Conservation (phyloP, 2,329 filamentous ascomycete species). For the Penicillium sp. region DNA sequence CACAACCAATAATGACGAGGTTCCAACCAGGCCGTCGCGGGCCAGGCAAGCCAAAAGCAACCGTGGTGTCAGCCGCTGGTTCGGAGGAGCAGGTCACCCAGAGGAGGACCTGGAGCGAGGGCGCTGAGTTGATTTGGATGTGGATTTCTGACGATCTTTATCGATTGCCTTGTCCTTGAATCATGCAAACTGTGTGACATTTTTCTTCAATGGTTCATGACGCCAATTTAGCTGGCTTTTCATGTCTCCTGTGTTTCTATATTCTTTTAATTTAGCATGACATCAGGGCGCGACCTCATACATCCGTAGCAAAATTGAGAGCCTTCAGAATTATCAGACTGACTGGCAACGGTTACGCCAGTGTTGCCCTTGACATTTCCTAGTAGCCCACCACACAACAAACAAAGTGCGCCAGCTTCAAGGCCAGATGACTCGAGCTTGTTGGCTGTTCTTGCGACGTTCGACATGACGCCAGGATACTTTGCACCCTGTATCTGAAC, state of each 20-base stretch:
- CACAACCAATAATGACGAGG: slow-evolving; percentile 8
- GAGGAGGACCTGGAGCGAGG: slow-evolving; percentile 36
- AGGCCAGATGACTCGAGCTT: slow-evolving; percentile 65
- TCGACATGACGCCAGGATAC: slow-evolving; percentile 90
- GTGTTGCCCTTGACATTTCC: slow-evolving; percentile 66
- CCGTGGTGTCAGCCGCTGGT: slow-evolving; percentile 34
- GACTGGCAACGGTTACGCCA: slow-evolving; percentile 48
- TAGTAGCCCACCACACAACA: slow-evolving; percentile 71
- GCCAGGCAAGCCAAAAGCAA: slow-evolving; percentile 28
- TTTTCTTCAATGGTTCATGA: background rate
- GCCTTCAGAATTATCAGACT: slow-evolving; percentile 58
- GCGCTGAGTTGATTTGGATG: slow-evolving; percentile 11
- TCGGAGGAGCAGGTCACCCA: slow-evolving; percentile 31
- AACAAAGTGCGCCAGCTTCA: slow-evolving; percentile 54
- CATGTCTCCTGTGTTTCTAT: background rate
- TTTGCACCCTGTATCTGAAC: slow-evolving; percentile 83
- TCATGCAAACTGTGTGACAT: background rate
- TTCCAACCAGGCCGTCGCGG: slow-evolving; percentile 27
- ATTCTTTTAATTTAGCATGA: slow-evolving; percentile 24
- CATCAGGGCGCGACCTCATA: slow-evolving; percentile 42
- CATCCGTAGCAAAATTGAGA: slow-evolving; percentile 50
- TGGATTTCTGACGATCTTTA: slow-evolving; percentile 13
- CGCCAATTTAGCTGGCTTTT: background rate
- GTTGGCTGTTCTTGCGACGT: slow-evolving; percentile 89
- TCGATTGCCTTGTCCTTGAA: slow-evolving; percentile 8